Conservation (phyloP, 2,329 filamentous ascomycete genomes). For the Colletotrichum tofieldiae region DNA sequence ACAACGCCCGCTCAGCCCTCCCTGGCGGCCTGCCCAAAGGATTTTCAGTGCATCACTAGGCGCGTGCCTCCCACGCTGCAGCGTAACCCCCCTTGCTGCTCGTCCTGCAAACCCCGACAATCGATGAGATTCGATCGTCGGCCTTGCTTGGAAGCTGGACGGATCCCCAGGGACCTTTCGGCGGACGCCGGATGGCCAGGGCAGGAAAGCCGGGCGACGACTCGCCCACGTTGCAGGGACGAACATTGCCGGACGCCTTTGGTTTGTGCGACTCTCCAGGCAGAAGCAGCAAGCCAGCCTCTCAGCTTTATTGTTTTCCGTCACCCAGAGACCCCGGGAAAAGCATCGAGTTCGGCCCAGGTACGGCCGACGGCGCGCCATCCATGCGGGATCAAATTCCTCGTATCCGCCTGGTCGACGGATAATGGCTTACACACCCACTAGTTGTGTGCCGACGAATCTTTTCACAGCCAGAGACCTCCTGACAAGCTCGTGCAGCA, state of each 20-base stretch:
- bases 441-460: background rate
- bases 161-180: background rate
- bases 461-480: background rate
- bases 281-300: background rate
- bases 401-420: background rate
- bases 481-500: background rate
- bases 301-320: background rate
- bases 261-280: background rate
- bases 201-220: slow-evolving; percentile 20
- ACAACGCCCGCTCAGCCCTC: slow-evolving; percentile 26
- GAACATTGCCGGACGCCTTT: background rate
- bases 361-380: background rate
- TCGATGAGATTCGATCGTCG: slow-evolving; percentile 34
- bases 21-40: slow-evolving; percentile 27
- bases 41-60: slow-evolving; percentile 36
- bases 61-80: slow-evolving; percentile 20
- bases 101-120: slow-evolving; percentile 13
- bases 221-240: background rate
- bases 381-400: too few relatives aligned
- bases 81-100: slow-evolving; percentile 24
- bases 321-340: background rate
- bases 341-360: background rate
- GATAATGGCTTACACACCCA: slow-evolving; percentile 10
- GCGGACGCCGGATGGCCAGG: slow-evolving; percentile 17
- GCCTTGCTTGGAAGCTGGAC: slow-evolving; percentile 16